Evolutionary conservation across 495 filamentous ascomycete species (phyloP).

Genomic region (Neurospora sp.): DNA sequence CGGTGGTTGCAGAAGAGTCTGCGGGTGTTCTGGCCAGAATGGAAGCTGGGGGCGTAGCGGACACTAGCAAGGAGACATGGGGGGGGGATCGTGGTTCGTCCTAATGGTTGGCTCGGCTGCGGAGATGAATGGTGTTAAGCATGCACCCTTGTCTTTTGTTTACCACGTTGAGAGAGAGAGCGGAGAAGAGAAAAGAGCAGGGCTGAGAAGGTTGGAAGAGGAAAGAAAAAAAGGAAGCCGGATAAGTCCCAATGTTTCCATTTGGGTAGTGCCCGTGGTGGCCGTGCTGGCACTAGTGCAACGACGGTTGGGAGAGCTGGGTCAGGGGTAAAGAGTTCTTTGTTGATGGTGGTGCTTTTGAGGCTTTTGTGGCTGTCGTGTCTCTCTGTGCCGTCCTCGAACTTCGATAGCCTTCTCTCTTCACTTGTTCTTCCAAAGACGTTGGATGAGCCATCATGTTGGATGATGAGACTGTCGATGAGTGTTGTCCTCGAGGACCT

Average conservation of each 20-base stretch:
- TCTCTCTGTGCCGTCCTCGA: neutral
- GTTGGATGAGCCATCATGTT: neutral
- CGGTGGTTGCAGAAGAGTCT: constrained; percentile 5
- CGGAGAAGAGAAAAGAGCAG: neutral
- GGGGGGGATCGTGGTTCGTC: neutral
- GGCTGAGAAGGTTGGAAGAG: neutral
- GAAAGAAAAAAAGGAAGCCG: neutral
- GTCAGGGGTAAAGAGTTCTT: neutral
- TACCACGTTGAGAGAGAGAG: neutral
- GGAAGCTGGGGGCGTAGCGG: neutral
- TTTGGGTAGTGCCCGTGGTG: neutral
- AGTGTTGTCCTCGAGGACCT: neutral
- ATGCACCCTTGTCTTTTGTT: neutral
- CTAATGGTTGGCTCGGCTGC: neutral
- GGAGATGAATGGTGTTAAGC: neutral
- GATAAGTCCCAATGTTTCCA: neutral
- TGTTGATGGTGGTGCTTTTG: neutral
- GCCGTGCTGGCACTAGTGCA: neutral
- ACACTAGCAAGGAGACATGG: neutral
- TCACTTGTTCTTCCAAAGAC: neutral
- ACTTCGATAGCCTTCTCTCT: neutral
- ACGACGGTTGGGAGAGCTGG: neutral
- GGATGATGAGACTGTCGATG: neutral
- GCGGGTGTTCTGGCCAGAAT: neutral
- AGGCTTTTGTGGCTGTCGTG: neutral